Evolutionary conservation across 2,329 filamentous ascomycete genomes (phyloP).

Genomic region (Clonostachys byssicola): DNA sequence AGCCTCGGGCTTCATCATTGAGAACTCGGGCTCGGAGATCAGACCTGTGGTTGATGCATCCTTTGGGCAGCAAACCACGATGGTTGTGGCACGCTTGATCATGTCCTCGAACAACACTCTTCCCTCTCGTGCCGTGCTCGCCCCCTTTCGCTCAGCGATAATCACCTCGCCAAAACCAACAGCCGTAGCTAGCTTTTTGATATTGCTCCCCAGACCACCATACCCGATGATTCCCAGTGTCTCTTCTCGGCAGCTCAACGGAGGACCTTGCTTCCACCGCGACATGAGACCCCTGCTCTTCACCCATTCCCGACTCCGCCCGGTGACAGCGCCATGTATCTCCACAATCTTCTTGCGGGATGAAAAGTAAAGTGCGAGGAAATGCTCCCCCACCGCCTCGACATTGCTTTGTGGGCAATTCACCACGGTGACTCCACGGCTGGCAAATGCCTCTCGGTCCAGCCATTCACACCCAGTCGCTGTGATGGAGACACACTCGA

Average conservation of each 20-base stretch:
- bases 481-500: conserved; percentile 2
- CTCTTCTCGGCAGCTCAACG: conserved; percentile 15
- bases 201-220: conserved; percentile 13
- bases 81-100: conserved; percentile 10
- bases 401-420: conserved; percentile 73
- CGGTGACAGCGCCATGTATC: no score
- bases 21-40: conserved; percentile 9
- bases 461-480: conserved; percentile 71
- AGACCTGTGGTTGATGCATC: conserved; percentile 10
- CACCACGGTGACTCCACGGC: conserved; percentile 65
- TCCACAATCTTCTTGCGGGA: conserved; percentile 4
- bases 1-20: conserved; percentile 12
- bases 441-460: conserved; percentile 45
- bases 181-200: no score
- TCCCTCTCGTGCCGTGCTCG: background rate
- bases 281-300: conserved; percentile 1
- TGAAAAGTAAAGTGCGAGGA: conserved; percentile 64
- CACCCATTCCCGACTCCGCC: background rate
- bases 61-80: conserved; percentile 16
- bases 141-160: conserved; percentile 4
- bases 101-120: conserved; percentile 11
- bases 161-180: background rate
- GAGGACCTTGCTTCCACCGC: conserved; percentile 8
- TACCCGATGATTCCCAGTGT: conserved; percentile 17
- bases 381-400: conserved; percentile 69